A percentile compares a stretch with the other conserved stretches of the same genome.
These are phyloP conservation scores for Clarireedia hainanense DNA, from an alignment of 2,329 filamentous ascomycete species.

Conservation along the genomic window DNA sequence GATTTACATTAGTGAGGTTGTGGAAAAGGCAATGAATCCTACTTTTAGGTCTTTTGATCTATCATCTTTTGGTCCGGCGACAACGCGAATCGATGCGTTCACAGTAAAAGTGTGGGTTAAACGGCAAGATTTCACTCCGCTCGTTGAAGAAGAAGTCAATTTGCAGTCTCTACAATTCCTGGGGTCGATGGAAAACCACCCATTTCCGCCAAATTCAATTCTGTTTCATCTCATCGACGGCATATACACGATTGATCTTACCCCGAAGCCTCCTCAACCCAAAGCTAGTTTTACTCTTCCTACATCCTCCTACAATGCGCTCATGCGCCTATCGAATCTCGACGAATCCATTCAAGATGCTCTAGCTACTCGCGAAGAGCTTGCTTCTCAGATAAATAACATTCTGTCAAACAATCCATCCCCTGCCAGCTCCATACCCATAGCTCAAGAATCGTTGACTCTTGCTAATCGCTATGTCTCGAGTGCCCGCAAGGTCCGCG, in stretches of 20 bases:
- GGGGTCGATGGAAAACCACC: constrained; percentile 60
- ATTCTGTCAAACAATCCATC: constrained; percentile 36
- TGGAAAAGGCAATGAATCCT: constrained; percentile 79
- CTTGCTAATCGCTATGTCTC: constrained; percentile 48
- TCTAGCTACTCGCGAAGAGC: constrained; percentile 62
- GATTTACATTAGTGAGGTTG: constrained; percentile 82
- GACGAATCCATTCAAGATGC: constrained; percentile 90
- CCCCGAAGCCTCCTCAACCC: constrained; percentile 35
- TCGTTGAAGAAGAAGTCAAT: constrained; percentile 65
- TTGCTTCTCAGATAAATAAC: constrained; percentile 71
- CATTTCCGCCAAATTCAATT: constrained; percentile 73
- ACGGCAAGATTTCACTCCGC: constrained; percentile 48
- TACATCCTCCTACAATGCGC: constrained; percentile 76
- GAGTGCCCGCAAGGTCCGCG: constrained; percentile 58
- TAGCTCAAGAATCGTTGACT: constrained; percentile 41
- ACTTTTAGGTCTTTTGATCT: constrained; percentile 83
- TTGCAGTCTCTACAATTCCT: constrained; percentile 71
- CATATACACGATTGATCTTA: constrained; percentile 71
- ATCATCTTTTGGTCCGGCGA: constrained; percentile 48
- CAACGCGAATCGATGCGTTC: constrained; percentile 59
- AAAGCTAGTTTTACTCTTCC: constrained; percentile 44
- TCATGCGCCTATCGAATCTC: constrained; percentile 82
- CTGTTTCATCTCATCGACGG: constrained; percentile 82
- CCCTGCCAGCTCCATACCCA: constrained; percentile 36
- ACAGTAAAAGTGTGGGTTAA: constrained; percentile 69